Evolutionary conservation across 345 rosid genomes (phyloP), one percentile per base, ranked within the genome.

Genomic region (Angophora floribunda): DNA sequence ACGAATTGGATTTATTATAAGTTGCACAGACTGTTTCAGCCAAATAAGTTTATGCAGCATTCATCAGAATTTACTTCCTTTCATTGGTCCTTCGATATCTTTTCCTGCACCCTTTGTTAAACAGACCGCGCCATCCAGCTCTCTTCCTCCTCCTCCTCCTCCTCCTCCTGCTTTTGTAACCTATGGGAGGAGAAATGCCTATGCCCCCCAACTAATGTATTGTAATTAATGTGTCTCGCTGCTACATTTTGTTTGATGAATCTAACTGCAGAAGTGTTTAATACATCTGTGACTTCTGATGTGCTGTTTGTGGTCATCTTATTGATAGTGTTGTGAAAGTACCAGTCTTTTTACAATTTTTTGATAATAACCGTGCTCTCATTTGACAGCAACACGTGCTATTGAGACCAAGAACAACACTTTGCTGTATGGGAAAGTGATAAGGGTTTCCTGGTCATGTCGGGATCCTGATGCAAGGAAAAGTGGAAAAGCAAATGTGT

Each of bases 401-500:
- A 93, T 96, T 52, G 95, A 95, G 91, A 85, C 86, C 75, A 96
- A 93, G 92, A 96, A 96, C 89, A 92, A 95, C 70, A 89, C 94
- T 87, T 6, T 85, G 85, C 90, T 96, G 91, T 88, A 92, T 88
- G 98, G 99, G 24, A 96, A 92, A 91, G 85, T 90, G 90, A 93
- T 96, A 82, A 94, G 98, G 90, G 94, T 95, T 51, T 91, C 92
- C 90, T 95, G 96, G 96, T 96, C 98, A 1, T 91, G 89, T 87
- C 95, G 96, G 36, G 97, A 92, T 92, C 94, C 96, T 59, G 94
- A 94, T 90, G 93, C 94, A 44, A 96, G 97, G 91, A 95, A 52
- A 90, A 95, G 89, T 92, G 96, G 96, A 44, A 89, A 91, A 79
- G 98, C 96, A 82, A 96, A 96, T 90, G 91, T 96, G 49, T 96